These are phyloP conservation scores for Cucumis melo DNA, from an alignment of 306 rosid genomes.

Conservation along the genomic window DNA sequence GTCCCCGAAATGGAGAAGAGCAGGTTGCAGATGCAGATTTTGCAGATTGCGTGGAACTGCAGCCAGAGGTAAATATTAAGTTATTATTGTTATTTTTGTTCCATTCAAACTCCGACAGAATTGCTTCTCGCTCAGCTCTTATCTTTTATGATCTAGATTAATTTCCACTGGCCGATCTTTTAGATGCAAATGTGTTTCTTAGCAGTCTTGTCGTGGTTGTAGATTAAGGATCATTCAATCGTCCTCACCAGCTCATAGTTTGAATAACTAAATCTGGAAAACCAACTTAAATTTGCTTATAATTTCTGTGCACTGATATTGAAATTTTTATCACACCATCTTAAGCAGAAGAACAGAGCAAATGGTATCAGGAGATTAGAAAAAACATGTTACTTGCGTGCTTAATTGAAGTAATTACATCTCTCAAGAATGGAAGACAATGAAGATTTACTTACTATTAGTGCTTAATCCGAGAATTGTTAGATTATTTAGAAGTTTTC, in stretches of 20 bases:
- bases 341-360: neutral
- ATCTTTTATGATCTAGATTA: neutral
- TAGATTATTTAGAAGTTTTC: neutral
- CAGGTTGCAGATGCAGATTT: conserved; percentile 75
- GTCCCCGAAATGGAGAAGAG: conserved; percentile 85
- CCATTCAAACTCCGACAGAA: neutral
- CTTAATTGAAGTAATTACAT: neutral
- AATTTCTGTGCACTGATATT: neutral
- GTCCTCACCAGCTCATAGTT: neutral
- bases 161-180: neutral
- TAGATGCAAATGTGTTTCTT: neutral
- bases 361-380: neutral
- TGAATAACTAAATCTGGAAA: neutral
- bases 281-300: neutral
- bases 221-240: neutral
- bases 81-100: neutral
- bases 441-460: neutral
- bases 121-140: neutral
- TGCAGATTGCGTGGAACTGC: conserved; percentile 86
- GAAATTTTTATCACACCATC: neutral
- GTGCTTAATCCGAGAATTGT: neutral
- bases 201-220: neutral
- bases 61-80: conserved; percentile 54
- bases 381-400: neutral
- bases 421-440: neutral